phyloP scores from a whole-genome alignment of 2,329 filamentous ascomycete species.

The Cladobotryum protrusum region DNA sequence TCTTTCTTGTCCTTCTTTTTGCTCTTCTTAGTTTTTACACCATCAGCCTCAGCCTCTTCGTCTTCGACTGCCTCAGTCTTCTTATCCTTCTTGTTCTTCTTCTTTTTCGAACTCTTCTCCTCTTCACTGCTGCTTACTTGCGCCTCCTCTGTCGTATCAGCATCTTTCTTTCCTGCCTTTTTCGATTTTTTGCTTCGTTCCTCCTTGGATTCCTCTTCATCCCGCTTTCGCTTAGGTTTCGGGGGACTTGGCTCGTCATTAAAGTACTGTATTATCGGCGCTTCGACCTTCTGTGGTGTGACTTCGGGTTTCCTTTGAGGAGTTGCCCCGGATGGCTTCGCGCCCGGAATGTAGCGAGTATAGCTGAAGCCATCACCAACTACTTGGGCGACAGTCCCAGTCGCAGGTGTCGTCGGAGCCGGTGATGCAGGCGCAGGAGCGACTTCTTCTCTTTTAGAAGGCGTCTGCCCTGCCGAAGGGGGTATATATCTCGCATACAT shows the following conservation, averaged over 20 bases:
- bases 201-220: conserved; percentile 23
- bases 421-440: conserved; percentile 6
- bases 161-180: conserved; percentile 14
- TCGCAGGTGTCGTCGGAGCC: conserved; percentile 4
- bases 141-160: conserved; percentile 2
- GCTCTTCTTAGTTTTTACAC: conserved; percentile 22
- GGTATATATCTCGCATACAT: conserved; percentile 42
- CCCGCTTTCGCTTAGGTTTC: conserved; percentile 32
- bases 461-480: conserved; percentile 20
- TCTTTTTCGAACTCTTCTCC: conserved; percentile 18
- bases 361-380: conserved; percentile 25
- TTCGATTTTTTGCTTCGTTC: conserved; percentile 31
- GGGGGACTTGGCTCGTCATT: conserved; percentile 22
- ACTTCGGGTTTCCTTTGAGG: background rate
- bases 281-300: background rate
- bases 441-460: background rate
- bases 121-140: conserved; percentile 10
- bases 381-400: conserved; percentile 4
- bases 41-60: conserved; percentile 6
- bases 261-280: conserved; percentile 20
- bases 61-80: conserved; percentile 13
- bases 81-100: background rate
- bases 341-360: conserved; percentile 36
- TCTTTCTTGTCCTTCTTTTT: conserved; percentile 25
- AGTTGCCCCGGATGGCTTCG: conserved; percentile 16